phyloP scores from a whole-genome alignment of 2,329 filamentous ascomycete genomes.

The Xylaria sp. region DNA sequence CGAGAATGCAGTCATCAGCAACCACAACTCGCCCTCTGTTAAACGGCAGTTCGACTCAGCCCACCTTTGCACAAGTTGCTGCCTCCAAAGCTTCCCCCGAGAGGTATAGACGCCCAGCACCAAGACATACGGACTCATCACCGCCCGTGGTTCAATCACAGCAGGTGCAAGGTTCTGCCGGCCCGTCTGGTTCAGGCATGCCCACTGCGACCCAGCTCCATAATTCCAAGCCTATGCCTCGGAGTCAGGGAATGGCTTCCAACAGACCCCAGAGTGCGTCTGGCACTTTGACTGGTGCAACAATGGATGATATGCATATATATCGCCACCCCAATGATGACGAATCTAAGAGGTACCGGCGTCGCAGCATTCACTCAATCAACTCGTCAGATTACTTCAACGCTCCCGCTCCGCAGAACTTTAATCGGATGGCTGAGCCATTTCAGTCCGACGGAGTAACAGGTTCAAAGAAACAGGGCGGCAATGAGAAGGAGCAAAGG shows the following conservation, averaged over 20 bases:
- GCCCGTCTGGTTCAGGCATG: slow-evolving; percentile 64
- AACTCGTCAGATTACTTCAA: slow-evolving; percentile 58
- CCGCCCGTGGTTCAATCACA: slow-evolving; percentile 45
- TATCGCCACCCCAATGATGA: slow-evolving; percentile 68
- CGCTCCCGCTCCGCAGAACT: slow-evolving; percentile 52
- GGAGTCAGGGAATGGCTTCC: slow-evolving; percentile 49
- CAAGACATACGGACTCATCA: slow-evolving; percentile 64
- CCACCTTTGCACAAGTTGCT: slow-evolving; percentile 66
- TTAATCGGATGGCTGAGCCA: slow-evolving; percentile 51
- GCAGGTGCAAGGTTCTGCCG: slow-evolving; percentile 52
- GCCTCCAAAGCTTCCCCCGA: slow-evolving; percentile 78
- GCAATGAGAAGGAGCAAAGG: slow-evolving; percentile 54
- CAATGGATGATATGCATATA: slow-evolving; percentile 76
- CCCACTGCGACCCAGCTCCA: slow-evolving; percentile 66
- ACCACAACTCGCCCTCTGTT: slow-evolving; percentile 56
- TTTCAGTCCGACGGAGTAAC: slow-evolving; percentile 47
- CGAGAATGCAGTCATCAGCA: slow-evolving; percentile 54
- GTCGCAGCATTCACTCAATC: slow-evolving; percentile 81
- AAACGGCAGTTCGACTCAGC: slow-evolving; percentile 54
- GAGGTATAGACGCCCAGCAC: slow-evolving; percentile 77
- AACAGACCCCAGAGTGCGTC: slow-evolving; percentile 65
- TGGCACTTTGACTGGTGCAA: slow-evolving; percentile 57
- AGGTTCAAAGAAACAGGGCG: slow-evolving; percentile 45
- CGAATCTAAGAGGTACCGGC: slow-evolving; percentile 78
- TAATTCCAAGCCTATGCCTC: slow-evolving; percentile 54